phyloP scores from a whole-genome alignment of 768 basidiomycete genomes.

The Lepiota venenata region DNA sequence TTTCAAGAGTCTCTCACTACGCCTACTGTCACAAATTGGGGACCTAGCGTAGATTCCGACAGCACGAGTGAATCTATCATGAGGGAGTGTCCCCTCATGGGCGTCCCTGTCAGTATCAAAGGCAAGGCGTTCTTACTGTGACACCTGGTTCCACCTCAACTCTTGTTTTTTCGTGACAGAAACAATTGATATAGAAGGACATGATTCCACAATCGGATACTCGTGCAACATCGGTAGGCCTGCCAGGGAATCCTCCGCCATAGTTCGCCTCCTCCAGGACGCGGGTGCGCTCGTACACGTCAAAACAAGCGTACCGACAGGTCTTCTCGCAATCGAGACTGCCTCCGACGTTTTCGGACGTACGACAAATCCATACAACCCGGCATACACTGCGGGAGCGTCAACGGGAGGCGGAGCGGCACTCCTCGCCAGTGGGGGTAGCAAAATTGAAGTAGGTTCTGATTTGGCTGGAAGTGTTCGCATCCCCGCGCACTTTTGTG shows the following conservation, averaged over 20 bases:
- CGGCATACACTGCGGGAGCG: slow-evolving; percentile 51
- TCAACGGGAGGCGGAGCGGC: slow-evolving; percentile 72
- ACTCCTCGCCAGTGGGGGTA: slow-evolving; percentile 60
- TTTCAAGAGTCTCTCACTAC: slow-evolving; percentile 42
- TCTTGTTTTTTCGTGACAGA: slow-evolving; percentile 23
- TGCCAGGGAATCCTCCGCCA: slow-evolving; percentile 41
- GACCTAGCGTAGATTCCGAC: slow-evolving; percentile 34
- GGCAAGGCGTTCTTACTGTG: slow-evolving; percentile 28
- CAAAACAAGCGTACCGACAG: slow-evolving; percentile 61
- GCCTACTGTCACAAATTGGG: slow-evolving; percentile 36
- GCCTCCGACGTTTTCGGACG: slow-evolving; percentile 58
- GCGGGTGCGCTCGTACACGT: slow-evolving; percentile 62
- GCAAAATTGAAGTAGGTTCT: slow-evolving; percentile 66
- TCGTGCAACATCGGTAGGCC: slow-evolving; percentile 48
- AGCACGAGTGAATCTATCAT: slow-evolving; percentile 5
- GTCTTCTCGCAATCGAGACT: slow-evolving; percentile 55
- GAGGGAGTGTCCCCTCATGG: slow-evolving; percentile 49
- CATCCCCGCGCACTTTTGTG: slow-evolving; percentile 72
- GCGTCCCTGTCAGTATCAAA: slow-evolving; percentile 69
- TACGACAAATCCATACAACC: slow-evolving; percentile 62
- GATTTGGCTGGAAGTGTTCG: slow-evolving; percentile 75
- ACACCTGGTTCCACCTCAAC: neutral
- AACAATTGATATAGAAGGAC: slow-evolving; percentile 48
- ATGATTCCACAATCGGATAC: slow-evolving; percentile 62
- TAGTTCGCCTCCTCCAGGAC: slow-evolving; percentile 53